Conservation (phyloP, 345 rosid genomes). For the Aquilaria sinensis region DNA sequence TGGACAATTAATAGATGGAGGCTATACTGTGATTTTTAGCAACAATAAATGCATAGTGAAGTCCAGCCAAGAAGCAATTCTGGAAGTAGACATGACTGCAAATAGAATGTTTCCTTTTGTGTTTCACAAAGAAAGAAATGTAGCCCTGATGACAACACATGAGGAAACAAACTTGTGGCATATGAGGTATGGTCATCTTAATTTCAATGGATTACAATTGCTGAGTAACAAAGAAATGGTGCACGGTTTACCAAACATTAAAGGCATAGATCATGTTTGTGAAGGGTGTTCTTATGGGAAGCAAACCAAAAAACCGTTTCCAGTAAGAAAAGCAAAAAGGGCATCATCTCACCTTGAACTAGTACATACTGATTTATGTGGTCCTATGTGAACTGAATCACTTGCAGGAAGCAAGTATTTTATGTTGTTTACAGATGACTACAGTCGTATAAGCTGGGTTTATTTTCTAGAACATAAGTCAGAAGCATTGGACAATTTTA, state of each 20-base stretch:
- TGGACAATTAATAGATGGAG: too few species aligned
- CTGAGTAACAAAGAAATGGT: background rate
- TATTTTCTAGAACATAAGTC: background rate
- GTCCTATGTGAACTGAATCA: background rate
- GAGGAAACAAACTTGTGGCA: background rate
- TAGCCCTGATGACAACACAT: too few species aligned
- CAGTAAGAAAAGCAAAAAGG: background rate
- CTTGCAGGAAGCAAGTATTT: background rate
- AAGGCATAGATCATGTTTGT: background rate
- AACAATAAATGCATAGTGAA: too few species aligned
- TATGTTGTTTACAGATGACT: background rate
- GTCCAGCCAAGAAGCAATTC: too few species aligned
- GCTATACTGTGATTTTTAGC: too few species aligned
- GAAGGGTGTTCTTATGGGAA: slow-evolving; percentile 1
- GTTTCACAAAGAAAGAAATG: too few species aligned
- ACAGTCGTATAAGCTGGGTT: background rate
- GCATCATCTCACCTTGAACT: background rate
- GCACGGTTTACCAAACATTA: background rate
- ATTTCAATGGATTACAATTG: background rate
- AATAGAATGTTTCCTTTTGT: too few species aligned
- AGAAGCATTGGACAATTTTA: background rate
- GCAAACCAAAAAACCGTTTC: background rate
- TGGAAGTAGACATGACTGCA: too few species aligned
- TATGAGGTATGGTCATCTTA: slow-evolving; percentile 1
- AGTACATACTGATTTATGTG: background rate